Conservation (phyloP, 192 early-diverging fungal genomes). For the Entomortierella parvispora region DNA sequence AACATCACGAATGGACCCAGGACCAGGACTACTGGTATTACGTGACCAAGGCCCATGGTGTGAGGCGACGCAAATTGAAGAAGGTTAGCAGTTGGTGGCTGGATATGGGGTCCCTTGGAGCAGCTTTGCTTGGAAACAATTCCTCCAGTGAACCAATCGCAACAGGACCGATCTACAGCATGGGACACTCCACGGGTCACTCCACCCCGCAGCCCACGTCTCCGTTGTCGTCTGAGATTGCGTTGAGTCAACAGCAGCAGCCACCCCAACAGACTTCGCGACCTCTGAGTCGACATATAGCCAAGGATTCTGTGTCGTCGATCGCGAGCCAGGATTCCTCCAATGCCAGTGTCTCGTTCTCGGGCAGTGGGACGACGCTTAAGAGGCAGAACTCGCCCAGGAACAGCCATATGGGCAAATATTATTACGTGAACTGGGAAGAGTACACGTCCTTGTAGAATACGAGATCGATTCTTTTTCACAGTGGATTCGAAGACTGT, state of each 20-base stretch:
- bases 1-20: constrained; percentile 51
- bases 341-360: background rate
- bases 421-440: constrained; percentile 51
- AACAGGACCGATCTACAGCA: constrained; percentile 37
- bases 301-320: constrained; percentile 19
- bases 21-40: constrained; percentile 49
- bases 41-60: constrained; percentile 48
- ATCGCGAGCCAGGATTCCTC: constrained; percentile 12
- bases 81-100: constrained; percentile 53
- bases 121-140: constrained; percentile 16
- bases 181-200: constrained; percentile 33
- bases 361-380: background rate
- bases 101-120: constrained; percentile 37
- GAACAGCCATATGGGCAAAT: constrained; percentile 50
- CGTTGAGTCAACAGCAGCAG: background rate
- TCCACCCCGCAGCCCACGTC: constrained; percentile 14
- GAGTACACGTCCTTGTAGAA: constrained; percentile 36
- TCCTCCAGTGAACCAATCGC: constrained; percentile 36
- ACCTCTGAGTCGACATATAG: background rate
- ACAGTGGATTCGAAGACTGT: too few relatives aligned
- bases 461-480: too few relatives aligned
- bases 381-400: constrained; percentile 38
- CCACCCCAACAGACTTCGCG: background rate
- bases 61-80: constrained; percentile 44
- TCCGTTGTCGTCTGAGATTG: constrained; percentile 35